Evolutionary conservation across 169 alveolate genomes (phyloP).

Genomic region (Plasmodium blacklocki): DNA sequence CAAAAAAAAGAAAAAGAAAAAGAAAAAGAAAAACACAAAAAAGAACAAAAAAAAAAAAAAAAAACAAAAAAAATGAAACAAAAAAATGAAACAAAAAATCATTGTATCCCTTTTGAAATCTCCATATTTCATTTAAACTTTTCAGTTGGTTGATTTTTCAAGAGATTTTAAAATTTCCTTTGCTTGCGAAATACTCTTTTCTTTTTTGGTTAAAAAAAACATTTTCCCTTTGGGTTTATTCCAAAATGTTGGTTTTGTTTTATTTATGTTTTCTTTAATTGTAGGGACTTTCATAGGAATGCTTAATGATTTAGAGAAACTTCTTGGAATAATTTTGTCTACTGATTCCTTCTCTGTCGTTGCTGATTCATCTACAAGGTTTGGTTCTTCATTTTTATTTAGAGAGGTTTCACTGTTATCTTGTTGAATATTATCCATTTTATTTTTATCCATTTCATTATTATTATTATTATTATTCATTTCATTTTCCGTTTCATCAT

Average conservation of each 20-base stretch:
- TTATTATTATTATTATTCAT: too few relatives aligned
- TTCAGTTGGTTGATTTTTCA: not conserved
- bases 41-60: not conserved
- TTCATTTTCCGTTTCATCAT: too few relatives aligned
- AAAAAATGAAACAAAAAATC: not conserved
- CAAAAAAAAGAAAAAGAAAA: too few relatives aligned
- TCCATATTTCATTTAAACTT: not conserved
- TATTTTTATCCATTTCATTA: too few relatives aligned
- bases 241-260: slow-evolving; percentile 7
- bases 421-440: too few relatives aligned
- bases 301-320: not conserved
- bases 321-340: not conserved
- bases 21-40: not conserved
- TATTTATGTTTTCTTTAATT: not conserved
- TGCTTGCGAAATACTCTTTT: not conserved
- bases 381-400: too few relatives aligned
- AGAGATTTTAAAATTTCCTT: not conserved
- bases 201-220: not conserved
- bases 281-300: not conserved
- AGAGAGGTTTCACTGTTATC: too few relatives aligned
- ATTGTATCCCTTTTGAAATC: not conserved
- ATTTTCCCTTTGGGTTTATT: slow-evolving; percentile 1
- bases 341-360: not conserved
- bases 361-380: too few relatives aligned
- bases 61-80: not conserved